Base-by-base conservation (phyloP, 306 rosid species). In the Dalbergia oliveri region DNA sequence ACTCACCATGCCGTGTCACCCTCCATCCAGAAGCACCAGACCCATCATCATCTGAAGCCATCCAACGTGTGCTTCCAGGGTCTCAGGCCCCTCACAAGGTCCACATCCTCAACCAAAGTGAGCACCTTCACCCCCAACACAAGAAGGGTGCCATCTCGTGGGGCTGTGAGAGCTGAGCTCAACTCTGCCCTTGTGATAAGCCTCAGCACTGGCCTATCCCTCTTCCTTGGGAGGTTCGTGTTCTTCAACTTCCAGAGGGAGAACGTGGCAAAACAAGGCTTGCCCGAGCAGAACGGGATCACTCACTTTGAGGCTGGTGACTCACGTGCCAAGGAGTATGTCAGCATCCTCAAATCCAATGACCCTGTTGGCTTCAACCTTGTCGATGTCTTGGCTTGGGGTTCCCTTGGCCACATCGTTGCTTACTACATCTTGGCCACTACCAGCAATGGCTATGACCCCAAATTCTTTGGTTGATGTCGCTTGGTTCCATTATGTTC, bases 161-260 rank as follows among this genome's bases (percentile, higher is more conserved):
- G 41, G 1, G 59, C 12, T n/a, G 91, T 90, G 65, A 90, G 70
- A 72, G 94, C 99, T 5, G 98, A 91, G 79, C 90, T 95, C 58
- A 91, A 80, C 76, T 23, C 97, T 41, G 9, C 98, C 1, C 66
- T 93, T 68, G 99, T 95, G 10, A 95, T 95, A 68, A 95, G 98
- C 88, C 86, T 95, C n/a, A 95, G 99, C 97, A 93, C 99, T 0
- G 99, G 99, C 1, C 79, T 95, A 0, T 93, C 99, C 2, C 85
- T 95, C 5, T 95, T 95, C 87, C 62, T 93, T 56, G 99, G 99
- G 5, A 89, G 99, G 87, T 95, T 95, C 67, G 99, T 95, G 16
- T 95, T 95, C 89, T 95, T 93, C 97, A 95, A 91, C 85, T 95
- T 95, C 85, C 99, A 95, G 86, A 93, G 99, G 69, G 98, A 93